These are phyloP conservation scores for Capsicum pubescens DNA, from an alignment of 257 asterid genomes.

Conservation along the genomic window DNA sequence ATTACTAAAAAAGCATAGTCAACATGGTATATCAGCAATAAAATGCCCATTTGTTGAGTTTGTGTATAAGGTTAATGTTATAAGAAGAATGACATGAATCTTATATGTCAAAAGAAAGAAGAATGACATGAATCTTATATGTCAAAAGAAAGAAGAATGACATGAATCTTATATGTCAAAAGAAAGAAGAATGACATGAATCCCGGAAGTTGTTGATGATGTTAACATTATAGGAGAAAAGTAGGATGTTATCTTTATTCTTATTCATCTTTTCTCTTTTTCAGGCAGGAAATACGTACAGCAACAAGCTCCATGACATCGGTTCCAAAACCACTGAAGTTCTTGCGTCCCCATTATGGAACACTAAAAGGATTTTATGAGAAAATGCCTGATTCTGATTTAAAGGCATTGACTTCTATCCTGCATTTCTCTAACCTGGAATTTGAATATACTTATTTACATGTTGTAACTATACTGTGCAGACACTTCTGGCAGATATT, in stretches of 20 bases:
- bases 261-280: constrained; percentile 26
- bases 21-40: neutral
- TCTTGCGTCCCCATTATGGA: constrained; percentile 93
- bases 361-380: constrained; percentile 74
- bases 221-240: neutral
- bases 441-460: constrained; percentile 6
- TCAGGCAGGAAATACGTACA: constrained; percentile 85
- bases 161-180: neutral
- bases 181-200: neutral
- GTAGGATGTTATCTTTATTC: neutral
- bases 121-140: neutral
- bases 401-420: constrained; percentile 55
- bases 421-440: neutral
- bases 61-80: constrained; percentile 5
- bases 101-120: neutral
- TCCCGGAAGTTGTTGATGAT: neutral
- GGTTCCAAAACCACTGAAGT: constrained; percentile 92
- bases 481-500: constrained; percentile 91
- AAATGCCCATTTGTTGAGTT: constrained; percentile 17
- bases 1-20: neutral
- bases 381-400: constrained; percentile 68
- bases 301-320: constrained; percentile 99
- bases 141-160: neutral
- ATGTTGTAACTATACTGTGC: constrained; percentile 30
- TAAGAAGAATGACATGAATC: neutral